phyloP scores from a whole-genome alignment of 108 stramenopile genomes.

The Licmophora abbreviata region DNA sequence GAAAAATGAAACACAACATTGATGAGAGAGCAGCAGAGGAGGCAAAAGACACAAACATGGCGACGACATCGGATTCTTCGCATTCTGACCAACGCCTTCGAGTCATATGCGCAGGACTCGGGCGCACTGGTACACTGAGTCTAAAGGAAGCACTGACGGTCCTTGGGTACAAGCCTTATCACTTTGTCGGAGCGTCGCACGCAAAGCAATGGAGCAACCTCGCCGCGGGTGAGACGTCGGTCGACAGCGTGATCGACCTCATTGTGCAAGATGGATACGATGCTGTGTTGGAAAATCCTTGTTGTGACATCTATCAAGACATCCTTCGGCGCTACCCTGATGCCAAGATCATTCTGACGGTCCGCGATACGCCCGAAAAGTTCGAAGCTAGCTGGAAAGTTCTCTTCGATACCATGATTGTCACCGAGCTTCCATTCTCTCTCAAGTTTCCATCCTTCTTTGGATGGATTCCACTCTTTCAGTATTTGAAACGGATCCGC shows the following conservation, averaged over 20 bases:
- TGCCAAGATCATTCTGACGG: constrained; percentile 38
- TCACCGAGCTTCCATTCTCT: constrained; percentile 12
- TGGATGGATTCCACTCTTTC: constrained; percentile 16
- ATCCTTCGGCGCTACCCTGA: constrained; percentile 13
- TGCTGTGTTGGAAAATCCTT: constrained; percentile 28
- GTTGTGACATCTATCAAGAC: constrained; percentile 14
- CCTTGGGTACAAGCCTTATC: constrained; percentile 15
- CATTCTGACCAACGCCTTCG: constrained; percentile 2
- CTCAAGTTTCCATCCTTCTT: constrained; percentile 17
- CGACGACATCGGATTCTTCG: too few relatives aligned
- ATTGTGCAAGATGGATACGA: constrained; percentile 23
- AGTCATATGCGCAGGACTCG: constrained; percentile 17
- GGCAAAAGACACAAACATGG: too few relatives aligned
- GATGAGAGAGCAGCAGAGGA: too few relatives aligned
- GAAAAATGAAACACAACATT: too few relatives aligned
- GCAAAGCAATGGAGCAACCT: constrained; percentile 11
- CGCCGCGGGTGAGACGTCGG: neutral
- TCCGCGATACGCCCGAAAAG: constrained; percentile 20
- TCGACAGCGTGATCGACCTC: constrained; percentile 6
- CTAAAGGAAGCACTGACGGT: constrained; percentile 14
- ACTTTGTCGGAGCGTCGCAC: constrained; percentile 12
- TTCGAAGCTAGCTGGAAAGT: constrained; percentile 20
- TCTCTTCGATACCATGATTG: constrained; percentile 16
- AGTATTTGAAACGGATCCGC: constrained; percentile 11
- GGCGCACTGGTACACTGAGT: constrained; percentile 18